A percentile compares a stretch with the other conserved stretches of the same genome.
Evolutionary conservation across 441 rosid species (phyloP).

Genomic region (Caryocar brasiliense): DNA sequence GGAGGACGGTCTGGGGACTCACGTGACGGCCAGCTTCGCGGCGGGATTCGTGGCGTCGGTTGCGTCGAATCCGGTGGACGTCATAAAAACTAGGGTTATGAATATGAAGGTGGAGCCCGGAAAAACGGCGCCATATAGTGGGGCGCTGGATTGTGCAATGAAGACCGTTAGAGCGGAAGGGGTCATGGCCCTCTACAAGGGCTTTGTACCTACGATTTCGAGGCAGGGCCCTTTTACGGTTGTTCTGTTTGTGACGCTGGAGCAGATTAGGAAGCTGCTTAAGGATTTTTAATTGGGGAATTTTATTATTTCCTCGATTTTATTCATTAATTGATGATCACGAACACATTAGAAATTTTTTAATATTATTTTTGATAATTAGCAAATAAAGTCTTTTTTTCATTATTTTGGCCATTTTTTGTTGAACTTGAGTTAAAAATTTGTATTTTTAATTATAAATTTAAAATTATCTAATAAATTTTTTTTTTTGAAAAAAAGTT

Average conservation of each 20-base stretch:
- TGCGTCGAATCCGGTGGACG: constrained; percentile 81
- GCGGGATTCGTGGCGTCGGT: constrained; percentile 77
- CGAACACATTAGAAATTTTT: constrained; percentile 7
- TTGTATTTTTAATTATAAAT: too few species aligned
- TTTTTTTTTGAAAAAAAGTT: too few species aligned
- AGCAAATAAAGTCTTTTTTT: too few species aligned
- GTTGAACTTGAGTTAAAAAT: too few species aligned
- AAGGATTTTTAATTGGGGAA: constrained; percentile 44
- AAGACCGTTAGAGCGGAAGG: constrained; percentile 74
- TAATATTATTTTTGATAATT: neutral
- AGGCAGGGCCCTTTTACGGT: constrained; percentile 85
- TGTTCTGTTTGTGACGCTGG: constrained; percentile 67
- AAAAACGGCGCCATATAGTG: constrained; percentile 42
- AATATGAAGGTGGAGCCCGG: constrained; percentile 70
- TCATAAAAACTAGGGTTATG: constrained; percentile 80
- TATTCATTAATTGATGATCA: neutral
- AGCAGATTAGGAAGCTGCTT: constrained; percentile 52
- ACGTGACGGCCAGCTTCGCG: constrained; percentile 65
- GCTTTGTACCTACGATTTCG: constrained; percentile 64
- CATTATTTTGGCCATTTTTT: too few species aligned
- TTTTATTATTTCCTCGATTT: too few species aligned
- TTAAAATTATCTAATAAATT: too few species aligned
- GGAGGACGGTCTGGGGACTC: constrained; percentile 62
- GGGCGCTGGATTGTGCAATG: constrained; percentile 65
- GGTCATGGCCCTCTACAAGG: constrained; percentile 55